Conservation (phyloP, 1,284 basidiomycete genomes). For the Leccinum laetum region DNA sequence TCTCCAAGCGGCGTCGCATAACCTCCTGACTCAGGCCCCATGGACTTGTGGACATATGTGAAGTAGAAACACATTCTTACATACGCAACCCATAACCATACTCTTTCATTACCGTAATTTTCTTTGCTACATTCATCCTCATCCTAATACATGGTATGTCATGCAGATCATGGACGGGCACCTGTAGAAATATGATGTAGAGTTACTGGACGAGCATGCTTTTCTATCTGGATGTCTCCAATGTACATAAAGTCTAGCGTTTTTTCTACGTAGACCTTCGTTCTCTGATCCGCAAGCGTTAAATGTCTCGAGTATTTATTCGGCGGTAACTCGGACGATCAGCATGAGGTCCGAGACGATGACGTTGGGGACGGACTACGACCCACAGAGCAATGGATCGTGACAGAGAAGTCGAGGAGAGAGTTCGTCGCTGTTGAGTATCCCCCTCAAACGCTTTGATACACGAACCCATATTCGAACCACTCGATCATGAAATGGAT, state of each 20-base stretch:
- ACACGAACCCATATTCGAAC: background rate
- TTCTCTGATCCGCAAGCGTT: background rate
- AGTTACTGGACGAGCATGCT: background rate
- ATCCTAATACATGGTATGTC: conserved; percentile 26
- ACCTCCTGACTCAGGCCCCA: conserved; percentile 18
- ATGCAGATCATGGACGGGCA: conserved; percentile 11
- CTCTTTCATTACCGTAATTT: conserved; percentile 27
- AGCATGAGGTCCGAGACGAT: background rate
- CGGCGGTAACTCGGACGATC: background rate
- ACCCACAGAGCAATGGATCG: background rate
- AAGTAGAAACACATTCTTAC: conserved; percentile 25
- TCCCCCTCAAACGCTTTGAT: background rate
- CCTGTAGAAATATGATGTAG: too few species aligned
- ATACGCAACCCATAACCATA: conserved; percentile 29
- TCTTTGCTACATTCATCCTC: conserved; percentile 29
- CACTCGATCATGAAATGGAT: conserved; percentile 39
- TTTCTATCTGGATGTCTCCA: background rate
- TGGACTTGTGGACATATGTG: conserved; percentile 15
- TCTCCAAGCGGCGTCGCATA: conserved; percentile 34
- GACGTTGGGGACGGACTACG: background rate
- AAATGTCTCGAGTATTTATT: background rate
- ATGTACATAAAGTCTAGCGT: background rate
- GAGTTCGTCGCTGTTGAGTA: background rate
- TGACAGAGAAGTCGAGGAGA: background rate
- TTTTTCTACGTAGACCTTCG: background rate